A percentile compares a stretch with the other conserved stretches of the same genome.
phyloP scores from a whole-genome alignment of 108 stramenopile species.

The Seminavis robusta region DNA sequence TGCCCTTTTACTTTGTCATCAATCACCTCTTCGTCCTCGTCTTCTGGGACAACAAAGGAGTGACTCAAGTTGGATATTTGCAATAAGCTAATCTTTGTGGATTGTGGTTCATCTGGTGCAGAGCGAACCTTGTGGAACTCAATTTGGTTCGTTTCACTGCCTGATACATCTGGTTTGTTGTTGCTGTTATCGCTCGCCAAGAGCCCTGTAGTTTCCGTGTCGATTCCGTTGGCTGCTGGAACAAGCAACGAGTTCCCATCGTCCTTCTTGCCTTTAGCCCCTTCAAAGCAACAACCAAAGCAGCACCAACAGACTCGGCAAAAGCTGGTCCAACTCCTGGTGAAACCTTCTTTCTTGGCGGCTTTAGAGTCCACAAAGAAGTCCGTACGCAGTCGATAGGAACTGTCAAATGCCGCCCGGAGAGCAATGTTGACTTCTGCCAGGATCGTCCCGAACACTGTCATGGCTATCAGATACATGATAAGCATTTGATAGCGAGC shows the following conservation, averaged over 20 bases:
- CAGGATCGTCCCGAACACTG: constrained; percentile 32
- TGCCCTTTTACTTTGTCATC: neutral
- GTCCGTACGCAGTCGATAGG: constrained; percentile 18
- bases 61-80: no score
- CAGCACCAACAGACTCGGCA: neutral
- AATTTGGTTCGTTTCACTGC: no score
- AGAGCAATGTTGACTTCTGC: constrained; percentile 38
- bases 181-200: no score
- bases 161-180: no score
- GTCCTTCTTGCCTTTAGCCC: neutral
- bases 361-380: constrained; percentile 9
- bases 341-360: neutral
- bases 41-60: constrained; percentile 6
- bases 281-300: no score
- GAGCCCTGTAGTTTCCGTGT: no score
- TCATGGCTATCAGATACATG: constrained; percentile 68
- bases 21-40: constrained; percentile 5
- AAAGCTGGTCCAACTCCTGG: neutral
- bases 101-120: neutral
- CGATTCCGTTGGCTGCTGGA: no score
- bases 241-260: neutral
- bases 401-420: constrained; percentile 54
- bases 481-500: constrained; percentile 88
- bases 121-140: no score
- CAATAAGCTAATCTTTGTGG: neutral